Percentiles rank a stretch among this genome's conserved stretches.
Conservation (phyloP, 805 yeast genomes). For the Saccharomycopsis oosterbeekiorum region DNA sequence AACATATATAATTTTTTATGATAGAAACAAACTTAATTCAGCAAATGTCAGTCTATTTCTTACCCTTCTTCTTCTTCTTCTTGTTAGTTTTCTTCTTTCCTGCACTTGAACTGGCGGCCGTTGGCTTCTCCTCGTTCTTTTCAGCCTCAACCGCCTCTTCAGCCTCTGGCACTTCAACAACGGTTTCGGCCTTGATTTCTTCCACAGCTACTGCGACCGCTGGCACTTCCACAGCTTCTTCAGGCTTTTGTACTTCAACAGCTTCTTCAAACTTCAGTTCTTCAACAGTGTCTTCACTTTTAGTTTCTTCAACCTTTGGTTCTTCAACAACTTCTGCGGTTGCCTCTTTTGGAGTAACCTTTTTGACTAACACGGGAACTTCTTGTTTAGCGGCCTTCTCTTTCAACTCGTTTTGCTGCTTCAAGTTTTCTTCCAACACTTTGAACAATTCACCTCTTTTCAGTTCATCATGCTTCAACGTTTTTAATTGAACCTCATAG, state of each 20-base stretch:
- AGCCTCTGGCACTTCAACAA: background rate
- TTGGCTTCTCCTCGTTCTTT: background rate
- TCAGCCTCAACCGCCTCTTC: background rate
- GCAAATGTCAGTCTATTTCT: background rate
- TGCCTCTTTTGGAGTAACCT: background rate
- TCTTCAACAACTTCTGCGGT: background rate
- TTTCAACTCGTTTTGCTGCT: slow-evolving; percentile 14
- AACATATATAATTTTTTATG: too few species aligned
- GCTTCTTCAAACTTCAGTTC: background rate
- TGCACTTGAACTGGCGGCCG: background rate
- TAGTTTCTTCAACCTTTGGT: background rate
- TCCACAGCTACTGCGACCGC: background rate
- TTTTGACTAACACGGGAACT: background rate
- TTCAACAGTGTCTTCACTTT: too few species aligned
- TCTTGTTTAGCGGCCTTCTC: background rate
- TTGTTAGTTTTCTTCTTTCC: background rate
- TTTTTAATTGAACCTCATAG: slow-evolving; percentile 10
- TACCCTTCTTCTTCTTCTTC: slow-evolving; percentile 2
- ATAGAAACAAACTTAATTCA: background rate
- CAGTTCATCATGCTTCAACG: slow-evolving; percentile 10
- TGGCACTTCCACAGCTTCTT: background rate
- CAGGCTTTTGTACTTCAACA: background rate
- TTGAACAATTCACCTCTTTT: slow-evolving; percentile 5
- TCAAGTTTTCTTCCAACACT: slow-evolving; percentile 8
- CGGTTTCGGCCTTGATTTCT: background rate